Evolutionary conservation across 257 asterid genomes (phyloP), one percentile per base, ranked within the genome.

Genomic region (Ilex asprella): DNA sequence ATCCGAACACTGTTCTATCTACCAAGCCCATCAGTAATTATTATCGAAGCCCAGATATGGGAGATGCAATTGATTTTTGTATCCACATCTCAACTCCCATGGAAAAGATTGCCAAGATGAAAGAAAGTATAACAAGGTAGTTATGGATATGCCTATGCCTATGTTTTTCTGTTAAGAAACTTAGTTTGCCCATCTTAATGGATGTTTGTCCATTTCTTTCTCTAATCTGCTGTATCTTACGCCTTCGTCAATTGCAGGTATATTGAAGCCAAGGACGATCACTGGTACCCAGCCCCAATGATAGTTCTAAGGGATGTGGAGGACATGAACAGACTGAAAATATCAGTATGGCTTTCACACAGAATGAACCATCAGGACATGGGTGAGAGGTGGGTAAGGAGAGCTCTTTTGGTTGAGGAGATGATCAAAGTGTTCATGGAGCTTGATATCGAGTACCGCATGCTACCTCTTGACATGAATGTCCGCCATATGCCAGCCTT

Each of bases 311-410:
- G 94, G 59, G 95, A 93, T 44, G 75, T 93, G 31, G 96, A 83
- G 74, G 99, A 93, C 77, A 59, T 89, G 92, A 93, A 93, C 84
- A 53, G 83, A 75, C 54, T 93, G 77, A 87, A 78, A 73, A 86
- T 84, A 78, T 87, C 99, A 0, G 39, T 84, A 7, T 89, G 99
- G 96, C 82, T 71, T 27, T 71, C 83, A 0, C 97, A 92, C 81
- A 84, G 60, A 21, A 92, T 92, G 84, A 92, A 92, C 72, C 75
- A 68, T 65, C 96, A 92, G 64, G 89, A 92, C 72, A 92, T 92
- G 97, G 93, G 95, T 3, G 95, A 92, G 79, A 87, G 97, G 70
- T 89, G 82, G 82, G 55, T 56, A 5, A 77, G 99, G 67, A 82
- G 99, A 70, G 78, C 91, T 16, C 81, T 77, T 49, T 75, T 93